Evolutionary conservation across 2,329 filamentous ascomycete genomes (phyloP), one percentile per base, ranked within the genome.

Genomic region (Triangularia verruculosa): DNA sequence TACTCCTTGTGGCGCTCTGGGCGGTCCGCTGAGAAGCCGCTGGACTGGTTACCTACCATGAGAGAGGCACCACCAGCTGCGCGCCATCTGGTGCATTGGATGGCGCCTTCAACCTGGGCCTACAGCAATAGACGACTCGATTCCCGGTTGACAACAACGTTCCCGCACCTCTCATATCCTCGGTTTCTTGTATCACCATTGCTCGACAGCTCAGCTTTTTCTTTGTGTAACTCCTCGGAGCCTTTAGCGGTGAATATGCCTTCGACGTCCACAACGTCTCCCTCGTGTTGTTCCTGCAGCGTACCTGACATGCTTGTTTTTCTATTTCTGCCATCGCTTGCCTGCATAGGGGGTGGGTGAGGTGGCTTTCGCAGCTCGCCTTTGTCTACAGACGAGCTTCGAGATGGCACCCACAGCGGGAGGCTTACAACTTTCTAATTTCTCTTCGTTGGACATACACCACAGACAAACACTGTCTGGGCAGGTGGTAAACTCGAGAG

Each of bases 271-370:
- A 25, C 22, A 25, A 54, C 47, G 27, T 52, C 58, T 27, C 24
- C 43, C 58, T 68, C 66, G 62, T 67, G 62, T 65, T 63, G 62
- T 65, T 53, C 52, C 53, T 61, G 63, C 64, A 65, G 61, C 11
- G 60, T 65, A 63, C 61, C 59, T 68, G 64, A 57, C 64, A 39
- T 58, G 52, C 54, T 47, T 47, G 39, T 20, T 20, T 17, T 47
- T 47, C 39, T 47, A 47, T 47, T 47, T 47, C 39, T 20, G 39
- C 39, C 39, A 47, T 47, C 39, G 39, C 39, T 47, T 47, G 39
- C 39, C 39, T 47, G 39, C 39, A 47, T 47, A 17, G 17, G n/a
- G 27, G n/a, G 39, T 47, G 39, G n/a, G 39, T 47, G 39, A 59
- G 39, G 57, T 43, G 20, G 56, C 57, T 58, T 61, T 65, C 43